Evolutionary conservation across 352 stramenopile genomes (phyloP), one percentile per base, ranked within the genome.

Genomic region (Globisporangium viniferum): DNA sequence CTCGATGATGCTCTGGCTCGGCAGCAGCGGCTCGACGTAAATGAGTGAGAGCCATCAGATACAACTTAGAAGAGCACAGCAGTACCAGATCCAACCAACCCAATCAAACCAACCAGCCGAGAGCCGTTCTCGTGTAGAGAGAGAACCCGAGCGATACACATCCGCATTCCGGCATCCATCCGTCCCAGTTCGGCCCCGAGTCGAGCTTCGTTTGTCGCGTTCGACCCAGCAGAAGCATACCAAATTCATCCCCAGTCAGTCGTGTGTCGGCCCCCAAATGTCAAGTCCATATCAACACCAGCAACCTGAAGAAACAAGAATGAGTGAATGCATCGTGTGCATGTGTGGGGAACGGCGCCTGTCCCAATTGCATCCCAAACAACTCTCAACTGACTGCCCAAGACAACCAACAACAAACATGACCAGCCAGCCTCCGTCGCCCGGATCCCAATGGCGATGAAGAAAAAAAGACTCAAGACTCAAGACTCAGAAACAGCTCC

Each of bases 1-100:
- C 57, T 66, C 66, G 48, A 73, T 85, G 67, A 72, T 84, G 75
- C 63, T 62, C 48, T 84, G 77, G 77, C 57, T 70, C 36, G 65
- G 65, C 27, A 61, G 36, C 59, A 49, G 65, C 64, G 46, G 51
- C 54, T 48, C 54, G 41, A 63, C 55, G 15, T 64, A 64, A 24
- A 18, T 8, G 14, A 22, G 9, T 9, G 4, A 51, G 5, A 41
- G 49, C n/a, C 31, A n/a, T 35, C 39, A n/a, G 22, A 14, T 9
- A 22, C n/a, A 8, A 36, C 24, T 35, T 61, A 27, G 36, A 55
- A 64, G 58, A 64, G 58, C 58, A 55, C 29, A 67, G n/a, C 62
- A 29, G 44, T 48, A 48, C 60, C 60, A 57, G 44, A 56, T 58
- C 60, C 56, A 62, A 48, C 10, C 33, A 62, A 27, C 56, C 56